Evolutionary conservation across 805 yeast species (phyloP), one percentile per base, ranked within the genome.

Genomic region (Ogataea glucozyma): DNA sequence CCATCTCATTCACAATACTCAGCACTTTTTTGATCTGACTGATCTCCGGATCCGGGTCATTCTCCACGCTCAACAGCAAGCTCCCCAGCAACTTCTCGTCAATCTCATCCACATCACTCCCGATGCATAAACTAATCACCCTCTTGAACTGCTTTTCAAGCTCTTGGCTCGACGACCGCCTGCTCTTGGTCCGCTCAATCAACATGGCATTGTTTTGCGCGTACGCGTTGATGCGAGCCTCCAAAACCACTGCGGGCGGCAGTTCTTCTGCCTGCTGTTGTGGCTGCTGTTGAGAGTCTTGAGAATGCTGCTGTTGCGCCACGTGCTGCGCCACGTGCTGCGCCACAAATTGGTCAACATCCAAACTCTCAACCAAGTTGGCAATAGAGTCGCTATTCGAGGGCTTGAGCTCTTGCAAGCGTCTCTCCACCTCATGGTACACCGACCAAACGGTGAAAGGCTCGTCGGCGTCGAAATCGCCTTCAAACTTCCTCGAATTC

Each of bases 51-150:
- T 77, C 85, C 2, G 87, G 85, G 58, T 84, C 90, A 48, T 91
- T 85, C 49, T 90, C 96, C 5, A 91, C 97, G 14, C 97, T 96
- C 57, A 83, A 85, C 23, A 93, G 78, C 38, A 91, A 72, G 4
- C 91, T 95, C 51, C 87, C 93, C 38, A 91, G 72, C 54, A 93
- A 74, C 13, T 51, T 51, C 32, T 63, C 69, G 44, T 64, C 67
- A 23, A 93, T 95, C 49, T 81, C 83, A 40, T 76, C 78, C 41
- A 85, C 86, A 35, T 81, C 89, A 20, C 88, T 91, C 19, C 93
- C 93, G 3, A 96, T 85, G 69, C 98, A 90, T 39, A 88, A 71
- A 20, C 96, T 81, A 26, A 91, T 89, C 13, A 91, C 96, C 54
- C 86, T 76, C 55, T 93, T 82, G 67, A 89, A 93, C 62, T 91